Evolutionary conservation across 192 early-diverging fungal genomes (phyloP).

Genomic region (Helicostylum pulchrum): DNA sequence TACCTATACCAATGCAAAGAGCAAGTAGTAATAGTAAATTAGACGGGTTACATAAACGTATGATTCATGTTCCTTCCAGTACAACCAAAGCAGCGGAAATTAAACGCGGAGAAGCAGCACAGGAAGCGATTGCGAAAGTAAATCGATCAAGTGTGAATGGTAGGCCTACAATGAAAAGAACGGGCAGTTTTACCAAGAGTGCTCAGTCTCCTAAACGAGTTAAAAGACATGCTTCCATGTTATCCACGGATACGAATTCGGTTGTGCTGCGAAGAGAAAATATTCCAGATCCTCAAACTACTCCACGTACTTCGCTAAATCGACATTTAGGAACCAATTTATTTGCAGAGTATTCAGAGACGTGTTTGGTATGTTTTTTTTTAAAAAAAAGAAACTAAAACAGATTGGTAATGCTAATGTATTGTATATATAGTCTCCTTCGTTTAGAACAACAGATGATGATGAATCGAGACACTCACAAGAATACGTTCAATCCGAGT

Average conservation of each 20-base stretch:
- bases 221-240: not conserved
- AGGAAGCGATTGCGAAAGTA: conserved; percentile 3
- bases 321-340: not conserved
- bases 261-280: conserved; percentile 6
- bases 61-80: not conserved
- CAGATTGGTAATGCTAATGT: too few species aligned
- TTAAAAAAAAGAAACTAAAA: too few species aligned
- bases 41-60: conserved; percentile 6
- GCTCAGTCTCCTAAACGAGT: conserved; percentile 2
- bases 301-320: not conserved
- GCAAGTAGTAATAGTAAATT: not conserved
- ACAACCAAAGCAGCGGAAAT: not conserved
- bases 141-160: conserved; percentile 14
- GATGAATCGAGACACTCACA: too few species aligned
- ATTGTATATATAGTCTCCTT: too few species aligned
- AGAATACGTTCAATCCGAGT: too few species aligned
- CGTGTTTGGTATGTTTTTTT: too few species aligned
- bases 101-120: conserved; percentile 6
- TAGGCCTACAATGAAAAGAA: conserved; percentile 15
- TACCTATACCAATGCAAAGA: not conserved
- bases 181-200: conserved; percentile 8
- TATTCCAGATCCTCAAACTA: not conserved
- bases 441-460: too few species aligned
- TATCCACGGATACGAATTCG: not conserved
- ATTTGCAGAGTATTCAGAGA: too few species aligned